Conservation (phyloP, 495 filamentous ascomycete species). For the Podospora australis region DNA sequence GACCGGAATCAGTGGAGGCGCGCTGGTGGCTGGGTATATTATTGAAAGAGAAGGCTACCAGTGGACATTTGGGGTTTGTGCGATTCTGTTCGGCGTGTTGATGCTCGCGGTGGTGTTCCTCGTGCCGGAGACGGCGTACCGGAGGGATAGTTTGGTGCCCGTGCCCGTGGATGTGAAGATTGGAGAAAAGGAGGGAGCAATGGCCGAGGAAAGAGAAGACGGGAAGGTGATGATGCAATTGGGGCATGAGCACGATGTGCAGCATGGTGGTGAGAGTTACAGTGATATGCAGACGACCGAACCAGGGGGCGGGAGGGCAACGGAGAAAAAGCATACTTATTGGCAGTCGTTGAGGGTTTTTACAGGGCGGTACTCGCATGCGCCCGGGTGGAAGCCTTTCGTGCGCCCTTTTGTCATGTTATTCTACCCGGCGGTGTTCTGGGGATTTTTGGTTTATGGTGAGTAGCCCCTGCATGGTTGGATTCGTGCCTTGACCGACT, state of each 20-base stretch:
- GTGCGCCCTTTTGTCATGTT: conserved; percentile 44
- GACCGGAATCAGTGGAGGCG: conserved; percentile 44
- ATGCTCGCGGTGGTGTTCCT: conserved; percentile 41
- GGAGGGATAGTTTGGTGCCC: conserved; percentile 23
- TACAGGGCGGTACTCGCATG: conserved; percentile 35
- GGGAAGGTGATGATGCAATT: conserved; percentile 11
- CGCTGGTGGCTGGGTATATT: conserved; percentile 48
- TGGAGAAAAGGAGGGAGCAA: too few species aligned
- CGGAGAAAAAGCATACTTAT: conserved; percentile 29
- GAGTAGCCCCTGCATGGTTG: neutral
- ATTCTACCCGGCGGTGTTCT: conserved; percentile 49
- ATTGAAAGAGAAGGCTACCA: conserved; percentile 46
- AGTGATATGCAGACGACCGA: conserved; percentile 19
- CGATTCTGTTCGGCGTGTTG: conserved; percentile 46
- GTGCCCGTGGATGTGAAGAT: conserved; percentile 20
- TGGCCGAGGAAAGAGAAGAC: conserved; percentile 16
- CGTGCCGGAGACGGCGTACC: conserved; percentile 49
- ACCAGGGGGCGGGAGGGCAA: neutral
- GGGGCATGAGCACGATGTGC: conserved; percentile 15
- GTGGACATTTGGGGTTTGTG: conserved; percentile 51
- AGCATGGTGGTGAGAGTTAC: conserved; percentile 20
- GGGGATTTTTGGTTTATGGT: conserved; percentile 49
- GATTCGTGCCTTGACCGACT: neutral
- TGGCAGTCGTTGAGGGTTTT: conserved; percentile 28
- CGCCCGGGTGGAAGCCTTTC: conserved; percentile 46